phyloP scores from a whole-genome alignment of 2,329 filamentous ascomycete species.

The Colletotrichum zoysiae region DNA sequence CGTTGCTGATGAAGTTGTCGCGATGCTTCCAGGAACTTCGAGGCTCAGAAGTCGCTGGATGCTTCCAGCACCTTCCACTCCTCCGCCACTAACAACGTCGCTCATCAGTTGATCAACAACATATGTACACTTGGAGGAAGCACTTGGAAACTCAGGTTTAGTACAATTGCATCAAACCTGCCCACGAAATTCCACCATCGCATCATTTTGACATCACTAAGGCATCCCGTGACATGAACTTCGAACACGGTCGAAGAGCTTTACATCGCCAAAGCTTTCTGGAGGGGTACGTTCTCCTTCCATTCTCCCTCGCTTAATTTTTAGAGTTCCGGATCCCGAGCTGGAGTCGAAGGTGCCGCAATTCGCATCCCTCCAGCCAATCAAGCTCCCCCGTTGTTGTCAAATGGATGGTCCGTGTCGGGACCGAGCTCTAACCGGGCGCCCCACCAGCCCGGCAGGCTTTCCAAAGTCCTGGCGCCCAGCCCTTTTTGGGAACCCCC shows the following conservation, averaged over 20 bases:
- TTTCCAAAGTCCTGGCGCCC: neutral
- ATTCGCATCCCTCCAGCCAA: neutral
- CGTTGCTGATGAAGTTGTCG: conserved; percentile 31
- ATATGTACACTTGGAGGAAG: neutral
- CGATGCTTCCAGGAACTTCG: conserved; percentile 41
- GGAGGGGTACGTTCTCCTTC: neutral
- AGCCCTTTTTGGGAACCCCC: neutral
- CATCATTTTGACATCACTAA: neutral
- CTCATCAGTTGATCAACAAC: neutral
- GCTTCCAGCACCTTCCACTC: conserved; percentile 47
- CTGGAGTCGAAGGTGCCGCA: neutral
- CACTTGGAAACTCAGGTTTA: neutral
- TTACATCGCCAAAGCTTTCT: neutral
- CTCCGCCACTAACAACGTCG: neutral
- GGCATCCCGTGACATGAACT: neutral
- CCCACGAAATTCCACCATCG: neutral
- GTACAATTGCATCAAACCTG: rapidly evolving
- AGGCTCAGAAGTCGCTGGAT: conserved; percentile 45
- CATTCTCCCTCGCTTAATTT: conserved; percentile 6
- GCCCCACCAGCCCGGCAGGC: neutral
- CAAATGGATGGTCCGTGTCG: conserved; percentile 9
- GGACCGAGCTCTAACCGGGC: neutral
- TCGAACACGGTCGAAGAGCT: neutral
- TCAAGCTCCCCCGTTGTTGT: neutral
- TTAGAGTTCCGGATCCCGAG: conserved; percentile 23